Base-by-base conservation (phyloP, 1,284 basidiomycete genomes). In the Trichosporon sp. region DNA sequence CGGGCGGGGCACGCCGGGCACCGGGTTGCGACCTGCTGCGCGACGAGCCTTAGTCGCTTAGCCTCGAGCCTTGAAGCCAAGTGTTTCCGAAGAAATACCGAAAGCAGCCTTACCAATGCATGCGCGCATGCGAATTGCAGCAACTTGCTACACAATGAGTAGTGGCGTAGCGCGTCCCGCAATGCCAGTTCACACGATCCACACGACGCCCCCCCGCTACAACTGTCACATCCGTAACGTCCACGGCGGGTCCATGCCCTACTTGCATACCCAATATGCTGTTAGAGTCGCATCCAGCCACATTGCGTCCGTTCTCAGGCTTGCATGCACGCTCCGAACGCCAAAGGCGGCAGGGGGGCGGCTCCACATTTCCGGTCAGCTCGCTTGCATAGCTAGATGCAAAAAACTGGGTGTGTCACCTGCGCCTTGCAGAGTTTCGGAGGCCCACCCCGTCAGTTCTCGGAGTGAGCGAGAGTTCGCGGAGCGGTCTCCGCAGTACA, bases 121-220 rank as follows among this genome's bases (percentile, higher is more conserved):
- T 26, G 26, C 26, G 26, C 26, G 26, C 26, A 26, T 26, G 26
- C 26, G 26, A 26, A 26, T 26, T 26, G 26, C 26, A 26, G 26
- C 26, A 26, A 26, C 26, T 26, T 26, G 26, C 26, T 26, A 26
- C 26, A 46, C 43, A 46, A 46, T 46, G 16, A 14, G n/a, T 14
- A n/a, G 51, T 54, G 51, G 51, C 51, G 51, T 54, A 54, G 51
- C n/a, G 51, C 51, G 51, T 54, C 26, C 51, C 51, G 51, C 51
- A 16, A 54, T 19, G 43, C 2, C 21, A 26, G 51, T 54, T 54
- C 51, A 54, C 51, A 54, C 51, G 51, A 26, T 26, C 26, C 26
- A 26, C 26, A 26, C 26, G 26, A 54, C 19, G 51, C 51, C n/a
- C 26, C 26, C 26, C 2, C 26, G 26, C 26, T 26, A 26, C 26